These are phyloP conservation scores for Tilletia indica DNA, from an alignment of 1,284 basidiomycete genomes.

Conservation along the genomic window DNA sequence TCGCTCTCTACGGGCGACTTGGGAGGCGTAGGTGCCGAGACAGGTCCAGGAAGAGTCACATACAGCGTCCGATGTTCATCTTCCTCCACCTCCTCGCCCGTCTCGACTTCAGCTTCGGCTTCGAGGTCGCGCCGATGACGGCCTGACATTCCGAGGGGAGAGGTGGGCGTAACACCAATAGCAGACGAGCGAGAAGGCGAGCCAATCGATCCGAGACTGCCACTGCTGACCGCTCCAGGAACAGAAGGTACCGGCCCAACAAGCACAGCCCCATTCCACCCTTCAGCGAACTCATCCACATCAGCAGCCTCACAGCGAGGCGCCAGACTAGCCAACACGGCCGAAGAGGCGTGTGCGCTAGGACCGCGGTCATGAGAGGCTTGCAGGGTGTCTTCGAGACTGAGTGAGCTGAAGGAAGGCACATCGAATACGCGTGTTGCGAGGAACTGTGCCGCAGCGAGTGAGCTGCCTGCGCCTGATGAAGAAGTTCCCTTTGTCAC, in stretches of 20 bases:
- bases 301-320: background rate
- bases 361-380: no score
- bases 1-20: background rate
- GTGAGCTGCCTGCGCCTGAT: background rate
- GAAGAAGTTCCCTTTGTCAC: no score
- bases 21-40: background rate
- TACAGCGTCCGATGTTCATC: constrained; percentile 11
- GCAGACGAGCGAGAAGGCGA: background rate
- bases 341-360: background rate
- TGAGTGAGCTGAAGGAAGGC: background rate
- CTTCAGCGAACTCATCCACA: background rate
- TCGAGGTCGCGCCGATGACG: background rate
- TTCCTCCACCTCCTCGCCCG: background rate
- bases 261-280: constrained; percentile 7
- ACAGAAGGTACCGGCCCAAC: constrained; percentile 1
- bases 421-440: constrained; percentile 10
- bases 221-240: background rate
- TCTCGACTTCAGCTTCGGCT: background rate
- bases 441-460: background rate
- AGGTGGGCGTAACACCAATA: background rate
- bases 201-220: background rate
- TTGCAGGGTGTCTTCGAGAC: background rate
- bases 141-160: background rate
- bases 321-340: background rate
- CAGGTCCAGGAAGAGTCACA: background rate